These are phyloP conservation scores for Calonectria pseudoturangicola DNA, from an alignment of 2,329 filamentous ascomycete genomes.

Conservation along the genomic window DNA sequence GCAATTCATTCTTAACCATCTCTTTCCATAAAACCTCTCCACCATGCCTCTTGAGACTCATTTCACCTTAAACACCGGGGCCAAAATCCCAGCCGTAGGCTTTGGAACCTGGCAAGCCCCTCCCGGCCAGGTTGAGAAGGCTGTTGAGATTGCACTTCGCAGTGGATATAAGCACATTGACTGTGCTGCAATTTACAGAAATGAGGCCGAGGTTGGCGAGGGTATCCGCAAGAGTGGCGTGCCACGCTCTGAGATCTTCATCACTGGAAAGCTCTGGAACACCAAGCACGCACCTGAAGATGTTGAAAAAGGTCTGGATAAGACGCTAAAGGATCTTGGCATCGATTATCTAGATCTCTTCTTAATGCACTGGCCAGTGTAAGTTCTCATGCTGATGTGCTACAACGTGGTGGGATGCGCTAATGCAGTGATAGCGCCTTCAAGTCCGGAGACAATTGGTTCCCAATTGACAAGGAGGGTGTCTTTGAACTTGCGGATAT, in stretches of 20 bases:
- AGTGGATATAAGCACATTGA: constrained; percentile 66
- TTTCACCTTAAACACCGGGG: constrained; percentile 81
- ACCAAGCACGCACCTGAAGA: constrained; percentile 68
- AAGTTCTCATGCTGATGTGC: neutral
- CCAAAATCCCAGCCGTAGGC: constrained; percentile 83
- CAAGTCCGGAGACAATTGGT: constrained; percentile 70
- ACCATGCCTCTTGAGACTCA: constrained; percentile 42
- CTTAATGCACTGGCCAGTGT: constrained; percentile 43
- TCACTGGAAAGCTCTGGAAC: constrained; percentile 79
- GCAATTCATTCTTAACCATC: too few relatives aligned
- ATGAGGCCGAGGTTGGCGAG: constrained; percentile 64
- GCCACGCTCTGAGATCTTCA: constrained; percentile 64
- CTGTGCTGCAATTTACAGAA: constrained; percentile 66
- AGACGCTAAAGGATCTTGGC: constrained; percentile 68
- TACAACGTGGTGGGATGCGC: neutral
- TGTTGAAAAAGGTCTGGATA: constrained; percentile 67
- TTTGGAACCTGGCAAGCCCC: constrained; percentile 82
- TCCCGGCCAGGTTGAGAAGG: constrained; percentile 64
- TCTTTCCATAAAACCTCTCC: neutral
- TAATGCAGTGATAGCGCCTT: constrained; percentile 60
- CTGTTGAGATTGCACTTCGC: constrained; percentile 63
- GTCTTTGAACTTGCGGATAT: constrained; percentile 77
- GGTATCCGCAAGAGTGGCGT: constrained; percentile 63
- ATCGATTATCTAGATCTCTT: constrained; percentile 68
- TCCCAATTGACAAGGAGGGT: constrained; percentile 73